These are phyloP conservation scores for Diaporthe ampelina DNA, from an alignment of 2,329 filamentous ascomycete species.

Conservation along the genomic window DNA sequence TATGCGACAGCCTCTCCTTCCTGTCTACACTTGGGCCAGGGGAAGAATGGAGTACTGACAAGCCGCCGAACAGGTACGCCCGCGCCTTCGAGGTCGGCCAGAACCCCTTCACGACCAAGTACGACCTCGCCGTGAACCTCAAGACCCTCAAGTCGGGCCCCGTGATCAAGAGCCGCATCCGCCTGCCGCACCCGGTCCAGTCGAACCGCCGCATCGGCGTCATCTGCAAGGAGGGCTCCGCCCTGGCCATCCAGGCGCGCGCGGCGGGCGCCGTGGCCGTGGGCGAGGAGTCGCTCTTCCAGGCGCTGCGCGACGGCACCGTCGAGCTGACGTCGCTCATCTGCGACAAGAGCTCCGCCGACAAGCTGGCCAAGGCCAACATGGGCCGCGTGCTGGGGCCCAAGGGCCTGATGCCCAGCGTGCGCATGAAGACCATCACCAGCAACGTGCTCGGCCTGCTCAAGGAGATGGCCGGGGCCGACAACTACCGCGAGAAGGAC, in stretches of 20 bases:
- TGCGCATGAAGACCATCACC: conserved; percentile 90
- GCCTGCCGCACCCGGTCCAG: conserved; percentile 89
- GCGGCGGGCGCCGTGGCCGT: conserved; percentile 85
- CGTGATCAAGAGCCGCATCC: conserved; percentile 87
- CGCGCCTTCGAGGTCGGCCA: conserved; percentile 92
- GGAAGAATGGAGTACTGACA: background rate
- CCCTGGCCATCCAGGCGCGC: conserved; percentile 79
- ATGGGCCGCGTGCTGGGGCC: conserved; percentile 89
- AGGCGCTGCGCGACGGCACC: conserved; percentile 78
- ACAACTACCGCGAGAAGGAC: conserved; percentile 86
- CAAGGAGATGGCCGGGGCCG: conserved; percentile 85
- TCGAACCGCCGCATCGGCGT: conserved; percentile 92
- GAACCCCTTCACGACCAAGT: conserved; percentile 81
- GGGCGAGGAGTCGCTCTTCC: conserved; percentile 89
- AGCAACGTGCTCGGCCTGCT: conserved; percentile 82
- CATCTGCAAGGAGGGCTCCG: conserved; percentile 86
- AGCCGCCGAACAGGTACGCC: conserved; percentile 75
- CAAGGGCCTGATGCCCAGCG: conserved; percentile 90
- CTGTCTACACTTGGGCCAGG: background rate
- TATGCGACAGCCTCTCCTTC: conserved; percentile 54
- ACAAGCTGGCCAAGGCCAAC: conserved; percentile 83
- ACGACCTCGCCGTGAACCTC: conserved; percentile 88
- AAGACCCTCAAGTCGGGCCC: conserved; percentile 88
- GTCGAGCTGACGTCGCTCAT: conserved; percentile 92
- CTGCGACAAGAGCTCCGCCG: conserved; percentile 84